Percentiles rank a stretch among this genome's conserved stretches.
phyloP scores from a whole-genome alignment of 2,329 filamentous ascomycete species.

The Erysiphe pulchra region DNA sequence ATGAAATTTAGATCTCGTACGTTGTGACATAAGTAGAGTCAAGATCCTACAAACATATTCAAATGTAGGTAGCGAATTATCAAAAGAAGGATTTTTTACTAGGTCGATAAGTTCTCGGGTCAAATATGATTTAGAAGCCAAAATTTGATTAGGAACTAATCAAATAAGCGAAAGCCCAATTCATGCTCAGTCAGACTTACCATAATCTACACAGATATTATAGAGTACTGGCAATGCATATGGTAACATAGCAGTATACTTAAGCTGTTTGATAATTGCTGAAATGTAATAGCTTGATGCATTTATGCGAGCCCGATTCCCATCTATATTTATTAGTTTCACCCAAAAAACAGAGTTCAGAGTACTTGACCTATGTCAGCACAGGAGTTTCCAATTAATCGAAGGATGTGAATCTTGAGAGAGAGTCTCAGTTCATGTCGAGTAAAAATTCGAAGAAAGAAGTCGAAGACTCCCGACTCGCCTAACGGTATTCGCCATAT shows the following conservation, averaged over 20 bases:
- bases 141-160: constrained; percentile 25
- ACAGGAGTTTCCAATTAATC: constrained; percentile 34
- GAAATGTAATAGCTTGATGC: constrained; percentile 19
- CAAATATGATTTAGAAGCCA: constrained; percentile 25
- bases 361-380: constrained; percentile 27
- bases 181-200: constrained; percentile 15
- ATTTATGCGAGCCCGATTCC: constrained; percentile 30
- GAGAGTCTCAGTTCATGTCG: constrained; percentile 16
- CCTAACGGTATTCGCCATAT: constrained; percentile 30
- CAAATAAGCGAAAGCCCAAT: constrained; percentile 3
- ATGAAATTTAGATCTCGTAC: constrained; percentile 12
- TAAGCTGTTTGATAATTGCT: constrained; percentile 22
- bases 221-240: constrained; percentile 33
- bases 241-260: constrained; percentile 20
- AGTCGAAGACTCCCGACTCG: constrained; percentile 28
- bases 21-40: constrained; percentile 24
- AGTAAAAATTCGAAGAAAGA: constrained; percentile 24
- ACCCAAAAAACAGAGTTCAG: background rate
- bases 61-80: constrained; percentile 18
- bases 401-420: constrained; percentile 27
- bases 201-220: constrained; percentile 37
- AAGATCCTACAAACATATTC: constrained; percentile 30
- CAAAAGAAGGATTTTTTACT: constrained; percentile 20
- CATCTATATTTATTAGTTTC: constrained; percentile 17
- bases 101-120: constrained; percentile 23